These are phyloP conservation scores for Huntiella bhutanensis DNA, from an alignment of 2,329 filamentous ascomycete genomes.

Conservation along the genomic window DNA sequence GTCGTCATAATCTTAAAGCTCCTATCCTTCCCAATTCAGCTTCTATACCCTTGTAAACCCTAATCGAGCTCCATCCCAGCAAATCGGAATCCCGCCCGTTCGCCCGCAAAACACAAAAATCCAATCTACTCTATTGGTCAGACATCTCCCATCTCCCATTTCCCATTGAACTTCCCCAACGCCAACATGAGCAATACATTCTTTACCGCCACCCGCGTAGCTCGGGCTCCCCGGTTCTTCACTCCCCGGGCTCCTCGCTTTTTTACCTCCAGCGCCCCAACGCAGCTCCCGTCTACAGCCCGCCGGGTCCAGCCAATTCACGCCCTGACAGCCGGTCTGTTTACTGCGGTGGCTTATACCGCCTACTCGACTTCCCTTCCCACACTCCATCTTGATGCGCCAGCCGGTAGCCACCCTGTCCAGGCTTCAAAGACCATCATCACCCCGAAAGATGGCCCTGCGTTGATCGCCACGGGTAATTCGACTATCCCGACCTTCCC, in stretches of 20 bases:
- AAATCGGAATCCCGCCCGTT: too few relatives aligned
- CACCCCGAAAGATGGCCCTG: not conserved
- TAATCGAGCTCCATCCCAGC: too few relatives aligned
- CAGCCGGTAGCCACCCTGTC: slow-evolving; percentile 6
- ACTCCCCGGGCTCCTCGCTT: slow-evolving; percentile 1
- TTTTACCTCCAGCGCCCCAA: not conserved
- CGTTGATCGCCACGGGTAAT: slow-evolving; percentile 45
- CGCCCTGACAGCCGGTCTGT: not conserved
- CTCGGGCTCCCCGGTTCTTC: slow-evolving; percentile 7
- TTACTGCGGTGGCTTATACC: not conserved
- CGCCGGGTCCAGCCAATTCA: not conserved
- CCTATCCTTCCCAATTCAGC: too few relatives aligned
- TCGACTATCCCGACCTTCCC: slow-evolving; percentile 66
- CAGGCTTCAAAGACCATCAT: slow-evolving; percentile 6
- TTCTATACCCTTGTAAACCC: too few relatives aligned
- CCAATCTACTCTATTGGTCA: too few relatives aligned
- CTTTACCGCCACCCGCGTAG: slow-evolving; percentile 4
- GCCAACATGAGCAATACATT: slow-evolving; percentile 5
- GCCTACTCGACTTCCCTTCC: not conserved
- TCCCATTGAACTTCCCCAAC: not conserved
- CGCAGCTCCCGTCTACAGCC: not conserved
- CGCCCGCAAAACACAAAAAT: too few relatives aligned
- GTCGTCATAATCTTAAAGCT: too few relatives aligned
- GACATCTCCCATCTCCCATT: too few relatives aligned
- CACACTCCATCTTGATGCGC: slow-evolving; percentile 5